phyloP scores from a whole-genome alignment of 306 rosid species.

The Quercus aquifolioides region DNA sequence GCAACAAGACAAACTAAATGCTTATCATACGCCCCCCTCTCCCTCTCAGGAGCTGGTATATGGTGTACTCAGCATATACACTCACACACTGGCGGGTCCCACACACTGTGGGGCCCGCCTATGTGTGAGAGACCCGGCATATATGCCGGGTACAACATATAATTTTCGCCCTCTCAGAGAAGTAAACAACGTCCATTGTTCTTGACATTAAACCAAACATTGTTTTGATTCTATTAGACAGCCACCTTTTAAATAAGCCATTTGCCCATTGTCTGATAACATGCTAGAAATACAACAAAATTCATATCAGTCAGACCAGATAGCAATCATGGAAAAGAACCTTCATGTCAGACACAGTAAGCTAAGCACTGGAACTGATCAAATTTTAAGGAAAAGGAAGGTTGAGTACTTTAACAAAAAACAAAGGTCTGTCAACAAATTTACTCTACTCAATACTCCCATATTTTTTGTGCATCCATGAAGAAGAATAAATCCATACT shows the following conservation, averaged over 20 bases:
- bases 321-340: background rate
- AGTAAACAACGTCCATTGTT: background rate
- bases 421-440: background rate
- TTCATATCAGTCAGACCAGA: background rate
- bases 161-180: no score
- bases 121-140: no score
- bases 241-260: background rate
- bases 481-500: background rate
- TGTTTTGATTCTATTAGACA: background rate
- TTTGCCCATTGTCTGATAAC: background rate
- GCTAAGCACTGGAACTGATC: background rate
- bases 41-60: no score
- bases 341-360: background rate
- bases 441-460: background rate
- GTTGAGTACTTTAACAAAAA: background rate
- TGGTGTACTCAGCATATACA: no score
- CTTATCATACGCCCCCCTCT: no score
- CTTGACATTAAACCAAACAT: background rate
- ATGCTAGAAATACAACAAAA: background rate
- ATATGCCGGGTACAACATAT: no score
- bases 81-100: no score
- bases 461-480: background rate
- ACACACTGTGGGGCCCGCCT: no score
- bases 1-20: no score
- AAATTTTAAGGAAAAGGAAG: background rate